Base-by-base conservation (phyloP, 1,284 basidiomycete genomes). In the Sporisorium reilianum region DNA sequence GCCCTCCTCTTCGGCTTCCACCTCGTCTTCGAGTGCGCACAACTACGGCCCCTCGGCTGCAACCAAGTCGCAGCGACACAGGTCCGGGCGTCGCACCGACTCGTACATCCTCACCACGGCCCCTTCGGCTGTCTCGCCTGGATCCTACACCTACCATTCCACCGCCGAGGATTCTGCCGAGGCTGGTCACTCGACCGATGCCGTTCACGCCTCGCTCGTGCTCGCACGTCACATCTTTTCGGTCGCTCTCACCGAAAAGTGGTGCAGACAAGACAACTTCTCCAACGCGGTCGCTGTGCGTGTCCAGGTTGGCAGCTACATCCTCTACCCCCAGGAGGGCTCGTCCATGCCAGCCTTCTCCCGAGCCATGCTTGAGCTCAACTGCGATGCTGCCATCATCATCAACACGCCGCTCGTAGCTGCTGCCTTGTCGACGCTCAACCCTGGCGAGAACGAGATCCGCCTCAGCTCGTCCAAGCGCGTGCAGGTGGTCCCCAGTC, bases 351-450 rank as follows among this genome's bases (percentile, higher is more conserved):
- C 56, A 52, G 52, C 62, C 28, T 77, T 68, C 26, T 67, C 57
- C 26, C 52, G 57, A 90, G 92, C 85, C 14, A 87, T 93, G n/a
- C 87, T 89, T 10, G 85, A 86, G 30, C 87, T 94, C 57, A 93
- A 93, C 78, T 91, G 91, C 16, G 89, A 92, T 54, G 91, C 93
- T 45, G 91, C 92, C 5, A 90, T 93, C 80, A 93, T 92, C 85
- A 86, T 92, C 45, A 89, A 91, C 50, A 91, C 89, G 77, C 91
- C 91, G 38, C 90, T 92, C 22, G 90, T 93, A n/a, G 91, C 92
- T 80, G 91, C 91, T 40, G 91, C 91, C 22, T 87, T 64, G 45
- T 60, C 59, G 14, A 55, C 64, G 16, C 69, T 78, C 36, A 56
- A 63, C 92, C 66, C 60, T 3, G 64, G 59, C 18, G 61, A 75